A percentile compares a stretch with the other conserved stretches of the same genome.
phyloP scores from a whole-genome alignment of 495 filamentous ascomycete species.

The Neurospora sp. region DNA sequence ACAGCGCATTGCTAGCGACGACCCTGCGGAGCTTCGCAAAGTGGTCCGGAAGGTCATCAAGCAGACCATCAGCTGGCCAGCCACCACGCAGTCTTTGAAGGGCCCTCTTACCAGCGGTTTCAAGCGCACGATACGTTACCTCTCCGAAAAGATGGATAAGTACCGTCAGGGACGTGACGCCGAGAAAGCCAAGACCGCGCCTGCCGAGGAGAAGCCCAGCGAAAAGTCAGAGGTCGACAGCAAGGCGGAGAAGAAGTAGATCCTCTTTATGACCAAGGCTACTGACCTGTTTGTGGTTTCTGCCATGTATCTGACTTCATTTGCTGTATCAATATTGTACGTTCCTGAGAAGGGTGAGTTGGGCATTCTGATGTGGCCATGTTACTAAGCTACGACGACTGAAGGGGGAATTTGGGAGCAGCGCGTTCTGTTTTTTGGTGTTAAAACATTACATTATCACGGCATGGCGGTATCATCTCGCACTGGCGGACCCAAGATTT shows the following conservation, averaged over 20 bases:
- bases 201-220: not conserved
- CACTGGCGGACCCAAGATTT: not conserved
- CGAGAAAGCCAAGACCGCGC: conserved; percentile 6
- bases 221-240: not conserved
- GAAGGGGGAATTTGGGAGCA: not conserved
- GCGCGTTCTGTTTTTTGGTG: not conserved
- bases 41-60: conserved; percentile 66
- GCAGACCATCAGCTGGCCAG: conserved; percentile 84
- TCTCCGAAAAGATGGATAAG: conserved; percentile 76
- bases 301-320: not conserved
- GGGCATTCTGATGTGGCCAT: not conserved
- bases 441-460: not conserved
- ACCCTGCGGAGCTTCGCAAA: conserved; percentile 49
- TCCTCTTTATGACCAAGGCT: not conserved
- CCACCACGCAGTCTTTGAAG: conserved; percentile 75
- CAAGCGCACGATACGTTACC: conserved; percentile 57
- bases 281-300: not conserved
- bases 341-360: not conserved
- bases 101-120: conserved; percentile 67
- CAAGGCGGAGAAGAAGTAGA: conserved; percentile 6
- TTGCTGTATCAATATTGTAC: not conserved
- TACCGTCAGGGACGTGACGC: conserved; percentile 36
- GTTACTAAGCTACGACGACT: not conserved
- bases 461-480: not conserved
- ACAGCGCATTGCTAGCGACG: conserved; percentile 61